Percentiles rank a stretch among this genome's conserved stretches.
Evolutionary conservation across 495 filamentous ascomycete species (phyloP).

Genomic region (Neurospora terricola): DNA sequence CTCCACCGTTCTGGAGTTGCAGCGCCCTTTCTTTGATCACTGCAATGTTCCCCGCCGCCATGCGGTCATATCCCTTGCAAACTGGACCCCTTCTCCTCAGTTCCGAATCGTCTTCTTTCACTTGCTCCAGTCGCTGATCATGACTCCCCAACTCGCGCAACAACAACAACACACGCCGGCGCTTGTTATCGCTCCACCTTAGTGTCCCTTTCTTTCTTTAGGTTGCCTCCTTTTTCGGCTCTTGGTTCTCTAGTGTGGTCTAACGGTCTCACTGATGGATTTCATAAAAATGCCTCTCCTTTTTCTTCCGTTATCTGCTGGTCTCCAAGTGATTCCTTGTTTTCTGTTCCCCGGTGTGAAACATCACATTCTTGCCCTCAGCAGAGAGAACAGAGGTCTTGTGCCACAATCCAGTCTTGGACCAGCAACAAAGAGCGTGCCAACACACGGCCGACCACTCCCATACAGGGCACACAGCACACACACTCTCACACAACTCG

Average conservation of each 20-base stretch:
- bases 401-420: neutral
- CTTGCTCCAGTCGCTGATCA: neutral
- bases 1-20: neutral
- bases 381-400: neutral
- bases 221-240: neutral
- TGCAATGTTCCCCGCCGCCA: neutral
- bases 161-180: neutral
- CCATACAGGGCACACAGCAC: neutral
- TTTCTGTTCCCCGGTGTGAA: neutral
- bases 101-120: neutral
- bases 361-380: neutral
- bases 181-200: neutral
- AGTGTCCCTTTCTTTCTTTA: neutral
- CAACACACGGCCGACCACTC: neutral
- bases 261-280: neutral
- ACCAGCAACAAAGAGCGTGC: neutral
- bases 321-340: neutral
- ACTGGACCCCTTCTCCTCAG: neutral
- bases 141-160: neutral
- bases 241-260: neutral
- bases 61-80: neutral
- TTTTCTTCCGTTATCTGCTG: neutral
- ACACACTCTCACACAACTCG: neutral
- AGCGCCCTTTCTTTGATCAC: neutral
- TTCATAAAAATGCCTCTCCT: neutral